Base-by-base conservation (phyloP, 2,329 filamentous ascomycete species). In the Microcera coccophila region DNA sequence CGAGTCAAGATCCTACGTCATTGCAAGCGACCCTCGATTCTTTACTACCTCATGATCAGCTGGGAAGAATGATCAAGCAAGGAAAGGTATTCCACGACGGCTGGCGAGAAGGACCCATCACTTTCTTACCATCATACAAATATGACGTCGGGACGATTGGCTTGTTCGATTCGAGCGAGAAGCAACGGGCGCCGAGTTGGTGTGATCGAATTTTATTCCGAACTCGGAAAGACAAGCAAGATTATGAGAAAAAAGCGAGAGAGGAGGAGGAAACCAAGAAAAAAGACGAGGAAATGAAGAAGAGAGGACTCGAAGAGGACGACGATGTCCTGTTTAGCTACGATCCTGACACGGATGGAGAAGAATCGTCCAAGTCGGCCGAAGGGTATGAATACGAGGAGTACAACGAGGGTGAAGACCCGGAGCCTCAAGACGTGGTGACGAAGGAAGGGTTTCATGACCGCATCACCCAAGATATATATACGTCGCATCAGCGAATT, bases 61-160 rank as follows among this genome's bases (percentile, higher is more conserved):
- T 98, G 4, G 76, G 73, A 4, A 77, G 82, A 43, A 79, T 88
- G 45, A 90, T 95, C 54, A 81, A 77, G 51, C 70, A 80, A 29
- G 78, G 81, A n/a, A 93, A 86, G 60, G 82, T 83, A 0, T 95
- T 98, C 49, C 81, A 95, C 46, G 87, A 95, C 48, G 91, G 90
- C 1, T 98, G 93, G 90, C 77, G 78, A 38, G 93, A 98, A 71
- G 93, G 90, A 0, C 75, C 81, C 1, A 90, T 98, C 42, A 80
- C 80, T 1, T 98, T 98, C 59, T 64, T 97, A 14, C 93, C 93
- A 2, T 94, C 93, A 0, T 98, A 98, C 67, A 98, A 98, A 64
- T 98, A 98, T 55, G 94, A 98, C 58, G 75, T 95, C 20, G 93
- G 93, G n/a, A 95, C 86, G 21, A 81, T 95, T 22, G 87, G 87